Base-by-base conservation (phyloP, 106 monocot species). In the Dendrobium chrysotoxum region DNA sequence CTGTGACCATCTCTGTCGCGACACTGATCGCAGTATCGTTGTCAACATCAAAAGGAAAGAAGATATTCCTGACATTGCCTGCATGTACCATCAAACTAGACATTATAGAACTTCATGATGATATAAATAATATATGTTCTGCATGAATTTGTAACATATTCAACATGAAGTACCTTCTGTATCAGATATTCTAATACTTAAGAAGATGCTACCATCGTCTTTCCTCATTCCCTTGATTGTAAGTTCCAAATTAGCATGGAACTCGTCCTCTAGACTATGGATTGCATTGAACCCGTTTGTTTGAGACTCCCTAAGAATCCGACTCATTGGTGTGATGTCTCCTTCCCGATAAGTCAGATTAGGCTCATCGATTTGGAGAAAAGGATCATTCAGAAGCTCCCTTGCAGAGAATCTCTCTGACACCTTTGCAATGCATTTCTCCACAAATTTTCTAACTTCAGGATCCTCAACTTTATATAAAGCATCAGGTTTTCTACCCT, bases 381-480 rank as follows among this genome's bases (percentile, higher is more conserved):
- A 93, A 8, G 88, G 87, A 67, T 91, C 91, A 40, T 82, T 81
- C n/a, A 91, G 53, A 53, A 91, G 83, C 77, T 91, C 88, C 44
- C 75, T 86, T 20, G 91, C 86, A 4, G 91, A 81, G 1, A 81
- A 70, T 73, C 91, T 86, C 57, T 46, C 18, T 6, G 86, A 85
- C 2, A 74, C 88, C 30, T 85, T 46, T 18, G 79, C 86, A 50
- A 91, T 38, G 83, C 91, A 91, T 81, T 86, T 88, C 82, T 91
- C 91, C 5, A 91, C 83, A 30, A 91, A 91, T 74, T 57, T 75
- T 77, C 87, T 85, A 57, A 91, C 89, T 64, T 85, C 87, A 26
- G 89, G 77, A 54, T 91, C 88, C 75, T 80, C 38, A 1, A 91
- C 82, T 77, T 80, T 81, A 66, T 85, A 84, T 21, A 91, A 71